Base-by-base conservation (phyloP, 1,284 basidiomycete species). In the Trichosporon sp. region DNA sequence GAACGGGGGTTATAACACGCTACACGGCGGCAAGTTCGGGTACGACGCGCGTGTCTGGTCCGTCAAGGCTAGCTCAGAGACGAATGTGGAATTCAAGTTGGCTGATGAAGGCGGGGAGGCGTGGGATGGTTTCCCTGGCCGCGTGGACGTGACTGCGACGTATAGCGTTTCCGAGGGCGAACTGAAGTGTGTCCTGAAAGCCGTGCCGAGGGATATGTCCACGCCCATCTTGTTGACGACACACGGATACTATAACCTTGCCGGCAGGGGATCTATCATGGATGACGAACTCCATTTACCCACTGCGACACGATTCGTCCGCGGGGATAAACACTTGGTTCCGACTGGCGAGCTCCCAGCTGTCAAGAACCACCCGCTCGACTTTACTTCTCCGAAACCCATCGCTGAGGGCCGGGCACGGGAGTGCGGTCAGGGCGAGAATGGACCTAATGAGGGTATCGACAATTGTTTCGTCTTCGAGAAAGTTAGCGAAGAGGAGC, bases 401-500 rank as follows among this genome's bases (percentile, higher is more conserved):
- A 66, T 76, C 54, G 44, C 59, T 2, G 63, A 71, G 21, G 62
- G 68, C 11, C 23, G 27, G 21, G 63, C 69, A 16, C 25, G 67
- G 9, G 62, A 63, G 29, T 74, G 72, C 60, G 74, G 73, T 7
- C 64, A 60, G 11, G 72, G 72, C 31, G n/a, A n/a, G n/a, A n/a
- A n/a, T n/a, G n/a, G n/a, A n/a, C n/a, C n/a, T n/a, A 62, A 65
- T 23, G 66, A 56, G 3, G 71, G 73, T 11, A 70, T 76, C 61
- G 74, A 76, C 62, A 74, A 76, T 68, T 74, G 73, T 34, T 76
- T 72, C 64, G 65, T 76, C 58, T 65, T 75, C 34, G 70, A 73
- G 54, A 21, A 60, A 31, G 37, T 54, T 0, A 16, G 13, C 13
- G 56, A 37, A n/a, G n/a, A n/a, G 11, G 29, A 25, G 21, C 29